Evolutionary conservation across 2,329 filamentous ascomycete species (phyloP), one percentile per base, ranked within the genome.

Genomic region (Clonostachys rhizophaga): DNA sequence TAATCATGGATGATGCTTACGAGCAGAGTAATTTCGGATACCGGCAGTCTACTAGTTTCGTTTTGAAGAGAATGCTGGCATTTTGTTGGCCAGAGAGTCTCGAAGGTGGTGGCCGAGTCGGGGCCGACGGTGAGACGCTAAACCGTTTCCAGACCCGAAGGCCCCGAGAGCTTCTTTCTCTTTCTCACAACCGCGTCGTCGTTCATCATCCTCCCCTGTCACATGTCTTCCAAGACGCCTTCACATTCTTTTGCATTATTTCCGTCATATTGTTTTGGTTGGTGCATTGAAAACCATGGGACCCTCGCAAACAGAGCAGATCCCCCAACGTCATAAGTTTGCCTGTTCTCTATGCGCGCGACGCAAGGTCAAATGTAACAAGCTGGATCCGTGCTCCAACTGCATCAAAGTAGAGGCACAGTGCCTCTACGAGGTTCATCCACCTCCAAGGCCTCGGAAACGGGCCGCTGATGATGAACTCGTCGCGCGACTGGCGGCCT

Each of bases 381-480:
- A 24, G 13, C n/a, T n/a, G 12, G 13, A 37, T 17, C 44, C 44
- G 11, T 46, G 44, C 18, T 40, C 44, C 3, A 40, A 46, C 20
- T 46, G 44, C 17, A 30, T 16, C 24, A 33, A 40, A 10, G 20
- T 24, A 8, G 48, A 56, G 9, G 45, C 47, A 2, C 45, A 54
- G 40, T 66, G 63, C 30, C 34, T 49, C 0, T 64, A 62, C 16
- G 50, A 57, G 9, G 44, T 51, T 1, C 54, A 55, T 4, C 34
- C 46, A 2, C 52, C 53, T 0, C 49, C 49, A 4, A 55, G 55
- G 14, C 55, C 57, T 5, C 54, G 61, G 14, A 65, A 61, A 46
- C 52, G 56, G 5, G 50, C 58, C 5, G 52, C 54, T 2, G 59
- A 61, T 4, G 55, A 65, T 2, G 58, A 61, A 12, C 35, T 65